Evolutionary conservation across 345 rosid genomes (phyloP), one percentile per base, ranked within the genome.

Genomic region (Eucalyptus sp.): DNA sequence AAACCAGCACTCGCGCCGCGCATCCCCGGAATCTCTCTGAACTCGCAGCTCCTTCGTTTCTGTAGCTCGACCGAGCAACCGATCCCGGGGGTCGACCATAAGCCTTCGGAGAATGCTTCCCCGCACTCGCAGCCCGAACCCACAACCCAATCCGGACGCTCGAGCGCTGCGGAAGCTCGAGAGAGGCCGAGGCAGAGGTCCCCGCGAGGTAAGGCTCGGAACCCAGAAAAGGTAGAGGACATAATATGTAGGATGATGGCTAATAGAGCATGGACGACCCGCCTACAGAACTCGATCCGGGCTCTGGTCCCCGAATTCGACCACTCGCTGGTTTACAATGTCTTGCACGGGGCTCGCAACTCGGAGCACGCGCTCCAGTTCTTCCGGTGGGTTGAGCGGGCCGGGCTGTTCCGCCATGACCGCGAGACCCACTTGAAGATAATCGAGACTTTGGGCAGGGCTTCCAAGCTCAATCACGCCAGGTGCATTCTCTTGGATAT

Each of bases 281-380:
- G 98, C 20, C 91, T 97, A 89, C 99, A 97, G 93, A 97, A 95
- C 91, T 95, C 99, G 88, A 96, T 97, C 89, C 96, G 99, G 89
- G 89, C 91, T 87, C 91, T 97, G 46, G 99, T 95, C 24, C 96
- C 98, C 15, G 94, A 93, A 80, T 97, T 97, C 89, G 98, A 96
- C 86, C 94, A 94, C 88, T 90, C 98, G 9, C 87, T 97, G 20
- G 98, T 96, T 15, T 96, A 96, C 88, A 97, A 96, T 56, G 99
- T 96, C 4, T 90, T 96, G 88, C 98, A 97, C 86, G 92, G 95
- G 24, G 95, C 99, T 10, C 92, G 91, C 86, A 94, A 94, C 86
- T 89, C 94, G 60, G 99, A 96, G 41, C 99, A 96, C 58, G 99
- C 98, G 64, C 98, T 97, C 90, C 99, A 97, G 88, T 97, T 97